Evolutionary conservation across 805 yeast genomes (phyloP).

Genomic region (Ogataea neopini): DNA sequence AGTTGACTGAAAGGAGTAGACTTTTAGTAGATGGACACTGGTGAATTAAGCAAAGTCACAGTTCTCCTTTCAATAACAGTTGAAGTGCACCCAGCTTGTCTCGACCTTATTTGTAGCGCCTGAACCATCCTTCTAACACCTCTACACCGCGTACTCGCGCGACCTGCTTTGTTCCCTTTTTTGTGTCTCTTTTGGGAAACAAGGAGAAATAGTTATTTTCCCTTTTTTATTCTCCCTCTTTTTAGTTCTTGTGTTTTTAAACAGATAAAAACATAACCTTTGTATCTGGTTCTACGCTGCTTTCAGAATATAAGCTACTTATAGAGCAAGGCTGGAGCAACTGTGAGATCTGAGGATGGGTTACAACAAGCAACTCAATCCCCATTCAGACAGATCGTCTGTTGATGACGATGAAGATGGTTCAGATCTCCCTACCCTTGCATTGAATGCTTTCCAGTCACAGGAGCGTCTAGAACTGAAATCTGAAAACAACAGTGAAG

Average conservation of each 20-base stretch:
- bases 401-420: slow-evolving; percentile 19
- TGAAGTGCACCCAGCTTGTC: no score
- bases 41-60: no score
- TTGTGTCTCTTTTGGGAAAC: slow-evolving; percentile 7
- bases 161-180: slow-evolving; percentile 8
- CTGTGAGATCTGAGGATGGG: slow-evolving; percentile 13
- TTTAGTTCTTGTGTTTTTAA: not conserved
- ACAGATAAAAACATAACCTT: slow-evolving; percentile 2
- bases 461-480: slow-evolving; percentile 4
- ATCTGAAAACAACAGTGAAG: slow-evolving; percentile 11
- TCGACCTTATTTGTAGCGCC: not conserved
- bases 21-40: no score
- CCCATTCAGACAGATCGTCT: slow-evolving; percentile 21
- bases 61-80: no score
- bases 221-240: slow-evolving; percentile 5
- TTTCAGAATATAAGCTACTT: slow-evolving; percentile 1
- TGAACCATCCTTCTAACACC: not conserved
- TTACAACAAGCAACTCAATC: slow-evolving; percentile 24
- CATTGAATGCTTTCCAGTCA: slow-evolving; percentile 7
- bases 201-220: not conserved
- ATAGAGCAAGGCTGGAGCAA: not conserved
- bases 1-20: no score
- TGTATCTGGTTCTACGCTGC: not conserved
- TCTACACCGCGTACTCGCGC: slow-evolving; percentile 6
- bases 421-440: slow-evolving; percentile 8